Evolutionary conservation across 176 grass and related monocot species (phyloP), one percentile per base, ranked within the genome.

Genomic region (Avena insularis): DNA sequence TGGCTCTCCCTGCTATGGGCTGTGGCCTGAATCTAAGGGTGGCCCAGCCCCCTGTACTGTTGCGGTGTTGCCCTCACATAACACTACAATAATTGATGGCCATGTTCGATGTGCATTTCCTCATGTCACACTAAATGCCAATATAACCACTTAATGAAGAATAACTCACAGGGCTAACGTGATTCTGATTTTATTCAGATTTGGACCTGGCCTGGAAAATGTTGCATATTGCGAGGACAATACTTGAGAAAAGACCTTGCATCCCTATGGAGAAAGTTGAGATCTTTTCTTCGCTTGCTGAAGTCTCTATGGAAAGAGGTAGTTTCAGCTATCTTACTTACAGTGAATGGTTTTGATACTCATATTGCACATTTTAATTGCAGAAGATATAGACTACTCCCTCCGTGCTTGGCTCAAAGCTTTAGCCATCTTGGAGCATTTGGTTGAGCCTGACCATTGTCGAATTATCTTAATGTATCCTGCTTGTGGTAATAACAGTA

Each of bases 281-380:
- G 57, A 91, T 91, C 43, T 98, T 73, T 63, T 88, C 88, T 77
- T 90, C 93, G 79, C 85, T 98, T 13, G 96, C 86, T 19, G 88
- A 95, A 92, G 93, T 94, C 45, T 91, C 93, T 15, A 78, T 94
- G 88, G 96, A 98, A 94, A 95, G 93, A 95, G 93, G 96, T 98
- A 77, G 3, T 59, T 69, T 78, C 16, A 46, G 4, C 16, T 70
- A 69, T 61, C 21, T 29, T 66, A 23, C 19, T 89, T 58, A 47
- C 17, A 25, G 35, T 35, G 5, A 78, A 29, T 79, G 5, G 10
- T 71, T 7, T 75, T 75, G 58, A 38, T 75, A 35, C 20, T 81
- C 40, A 60, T 75, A 23, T 4, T 15, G 13, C 59, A 20, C 4
- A 12, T 31, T 84, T 84, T 92, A 12, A 74, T 88, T 90, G 72